A percentile compares a stretch with the other conserved stretches of the same genome.
Conservation (phyloP, 2,329 filamentous ascomycete species). For the Nemania abortiva region DNA sequence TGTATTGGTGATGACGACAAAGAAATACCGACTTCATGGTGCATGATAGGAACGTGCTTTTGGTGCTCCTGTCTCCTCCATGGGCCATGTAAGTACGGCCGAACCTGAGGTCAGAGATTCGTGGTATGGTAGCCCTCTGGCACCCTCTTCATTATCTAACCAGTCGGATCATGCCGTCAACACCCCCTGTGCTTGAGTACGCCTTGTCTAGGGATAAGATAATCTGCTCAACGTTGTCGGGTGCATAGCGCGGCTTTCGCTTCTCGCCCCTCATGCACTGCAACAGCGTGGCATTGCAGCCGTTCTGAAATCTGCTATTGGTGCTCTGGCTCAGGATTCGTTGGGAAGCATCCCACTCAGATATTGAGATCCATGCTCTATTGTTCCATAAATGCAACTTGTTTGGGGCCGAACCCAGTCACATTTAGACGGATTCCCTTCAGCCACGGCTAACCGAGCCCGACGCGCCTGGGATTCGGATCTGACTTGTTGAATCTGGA, state of each 20-base stretch:
- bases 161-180: slow-evolving; percentile 19
- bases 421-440: slow-evolving; percentile 5
- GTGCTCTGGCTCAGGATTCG: slow-evolving; percentile 11
- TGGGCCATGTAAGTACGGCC: not conserved
- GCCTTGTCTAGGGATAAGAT: not conserved
- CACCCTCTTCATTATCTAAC: not conserved
- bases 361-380: slow-evolving; percentile 9
- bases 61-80: not conserved
- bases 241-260: slow-evolving; percentile 32
- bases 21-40: not conserved
- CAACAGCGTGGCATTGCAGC: slow-evolving; percentile 29
- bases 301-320: slow-evolving; percentile 25
- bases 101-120: not conserved
- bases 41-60: not conserved
- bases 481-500: not conserved
- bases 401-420: not conserved
- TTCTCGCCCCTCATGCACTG: slow-evolving; percentile 22
- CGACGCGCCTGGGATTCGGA: not conserved
- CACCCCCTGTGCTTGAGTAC: not conserved
- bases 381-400: not conserved
- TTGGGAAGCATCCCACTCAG: slow-evolving; percentile 8
- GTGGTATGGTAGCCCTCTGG: slow-evolving; percentile 7
- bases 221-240: slow-evolving; percentile 10
- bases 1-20: not conserved
- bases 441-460: slow-evolving; percentile 9